Base-by-base conservation (phyloP, 2,329 filamentous ascomycete genomes). In the Aspergillus sp. region DNA sequence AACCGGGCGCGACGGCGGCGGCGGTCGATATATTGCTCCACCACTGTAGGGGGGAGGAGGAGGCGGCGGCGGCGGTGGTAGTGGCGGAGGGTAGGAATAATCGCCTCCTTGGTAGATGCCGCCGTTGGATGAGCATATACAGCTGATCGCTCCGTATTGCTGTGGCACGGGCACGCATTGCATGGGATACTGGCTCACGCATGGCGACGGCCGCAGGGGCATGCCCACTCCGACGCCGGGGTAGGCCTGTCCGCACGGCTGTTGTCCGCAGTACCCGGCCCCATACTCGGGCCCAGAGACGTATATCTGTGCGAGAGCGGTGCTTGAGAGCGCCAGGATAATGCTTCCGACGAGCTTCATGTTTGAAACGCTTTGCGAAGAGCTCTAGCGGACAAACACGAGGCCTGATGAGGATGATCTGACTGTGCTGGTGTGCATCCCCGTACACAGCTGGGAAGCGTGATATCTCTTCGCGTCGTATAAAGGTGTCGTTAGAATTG, bases 131-230 rank as follows among this genome's bases (percentile, higher is more conserved):
- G 43, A 25, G 23, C 43, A 45, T 14, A 45, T n/a, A n/a, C 43
- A 45, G 23, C 43, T 31, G 19, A 45, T 29, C 5, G 20, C 23
- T 3, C 43, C 43, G 16, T 45, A 45, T 9, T 29, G 43, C 21
- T 45, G 43, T 9, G 29, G n/a, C 20, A 45, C 29, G 20, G 43
- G 43, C 13, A 45, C 43, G 23, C 43, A 45, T 45, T 29, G 23
- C 43, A 45, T 25, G 4, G 43, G 43, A 17, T 45, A 45, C 3
- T 45, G 43, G 43, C 43, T 45, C n/a, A 45, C 19, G 23, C 43
- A 45, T 1, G 43, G 43, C 11, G 13, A 29, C 43, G 21, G 43
- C 16, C 29, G 43, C 13, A 45, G 11, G 43, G 43, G 43, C 43
- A 45, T 45, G n/a, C 32, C 32, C 20, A 45, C 21, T 29, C 43